Percentiles rank a stretch among this genome's conserved stretches.
Conservation (phyloP, 257 asterid species). For the Fraxinus anomala region DNA sequence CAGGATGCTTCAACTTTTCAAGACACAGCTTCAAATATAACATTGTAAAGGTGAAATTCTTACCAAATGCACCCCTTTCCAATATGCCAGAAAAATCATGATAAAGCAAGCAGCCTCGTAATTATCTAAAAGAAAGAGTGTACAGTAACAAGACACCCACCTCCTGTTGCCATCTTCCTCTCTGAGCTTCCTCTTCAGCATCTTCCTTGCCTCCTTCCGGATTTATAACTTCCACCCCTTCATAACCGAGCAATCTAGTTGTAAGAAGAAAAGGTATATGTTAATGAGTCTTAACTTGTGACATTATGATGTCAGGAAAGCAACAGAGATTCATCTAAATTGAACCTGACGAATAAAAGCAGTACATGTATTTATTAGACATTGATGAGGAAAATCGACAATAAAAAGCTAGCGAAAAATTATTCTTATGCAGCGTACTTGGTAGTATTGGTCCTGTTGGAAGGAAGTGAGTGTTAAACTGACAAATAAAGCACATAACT, state of each 20-base stretch:
- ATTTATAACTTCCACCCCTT: conserved; percentile 95
- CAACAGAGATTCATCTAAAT: neutral
- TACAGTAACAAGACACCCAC: conserved; percentile 39
- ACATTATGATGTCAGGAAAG: neutral
- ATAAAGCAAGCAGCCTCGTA: conserved; percentile 3
- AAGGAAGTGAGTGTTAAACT: too few relatives aligned
- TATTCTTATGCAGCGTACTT: neutral
- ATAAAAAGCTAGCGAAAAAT: neutral
- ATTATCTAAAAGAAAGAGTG: conserved; percentile 16
- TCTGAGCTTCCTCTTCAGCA: conserved; percentile 94
- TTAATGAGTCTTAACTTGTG: conserved; percentile 8
- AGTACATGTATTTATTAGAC: neutral
- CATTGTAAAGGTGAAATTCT: neutral
- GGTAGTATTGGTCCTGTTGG: too few relatives aligned
- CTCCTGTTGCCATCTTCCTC: conserved; percentile 93
- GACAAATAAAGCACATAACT: conserved; percentile 6
- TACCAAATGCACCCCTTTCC: neutral
- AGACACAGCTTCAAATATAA: neutral
- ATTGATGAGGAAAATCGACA: conserved; percentile 3
- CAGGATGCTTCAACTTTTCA: neutral
- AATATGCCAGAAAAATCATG: conserved; percentile 8
- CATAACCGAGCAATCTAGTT: conserved; percentile 72
- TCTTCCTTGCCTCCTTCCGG: conserved; percentile 98
- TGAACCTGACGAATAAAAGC: neutral
- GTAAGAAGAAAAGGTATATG: conserved; percentile 16